Evolutionary conservation across 257 asterid genomes (phyloP).

Genomic region (Gardenia jasminoides): DNA sequence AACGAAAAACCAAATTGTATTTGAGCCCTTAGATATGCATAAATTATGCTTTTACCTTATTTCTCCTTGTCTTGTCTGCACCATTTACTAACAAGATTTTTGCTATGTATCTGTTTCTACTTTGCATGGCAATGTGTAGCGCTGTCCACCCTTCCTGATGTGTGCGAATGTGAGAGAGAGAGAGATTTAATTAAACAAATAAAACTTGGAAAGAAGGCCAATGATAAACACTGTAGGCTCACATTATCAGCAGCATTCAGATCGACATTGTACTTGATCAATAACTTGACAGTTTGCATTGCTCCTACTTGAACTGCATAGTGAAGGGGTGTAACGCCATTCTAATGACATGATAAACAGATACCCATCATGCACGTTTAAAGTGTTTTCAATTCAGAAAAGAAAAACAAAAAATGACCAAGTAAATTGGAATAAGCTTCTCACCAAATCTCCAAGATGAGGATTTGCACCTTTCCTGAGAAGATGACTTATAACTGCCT

Average conservation of each 20-base stretch:
- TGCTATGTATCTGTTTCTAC: slow-evolving; percentile 72
- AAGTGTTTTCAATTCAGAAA: neutral
- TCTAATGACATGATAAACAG: slow-evolving; percentile 38
- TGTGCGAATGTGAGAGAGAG: neutral
- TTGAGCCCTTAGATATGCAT: neutral
- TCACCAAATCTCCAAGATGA: slow-evolving; percentile 73
- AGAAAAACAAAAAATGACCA: slow-evolving; percentile 3
- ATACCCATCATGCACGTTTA: neutral
- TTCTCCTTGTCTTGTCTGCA: slow-evolving; percentile 74
- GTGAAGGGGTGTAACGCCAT: slow-evolving; percentile 87
- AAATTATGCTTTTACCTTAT: slow-evolving; percentile 43
- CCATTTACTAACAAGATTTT: slow-evolving; percentile 77
- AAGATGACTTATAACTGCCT: slow-evolving; percentile 90
- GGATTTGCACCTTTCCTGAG: slow-evolving; percentile 86
- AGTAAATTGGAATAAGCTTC: slow-evolving; percentile 2
- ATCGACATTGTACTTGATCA: slow-evolving; percentile 81
- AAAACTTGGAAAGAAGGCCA: neutral
- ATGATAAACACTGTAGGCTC: slow-evolving; percentile 29
- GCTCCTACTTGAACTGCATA: slow-evolving; percentile 98
- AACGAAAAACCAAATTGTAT: neutral
- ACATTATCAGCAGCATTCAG: slow-evolving; percentile 83
- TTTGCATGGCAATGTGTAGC: slow-evolving; percentile 82
- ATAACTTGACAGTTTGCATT: slow-evolving; percentile 74
- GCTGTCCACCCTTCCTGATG: slow-evolving; percentile 94
- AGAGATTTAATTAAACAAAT: neutral